Evolutionary conservation across 768 basidiomycete genomes (phyloP).

Genomic region (Leccinum rimulosum): DNA sequence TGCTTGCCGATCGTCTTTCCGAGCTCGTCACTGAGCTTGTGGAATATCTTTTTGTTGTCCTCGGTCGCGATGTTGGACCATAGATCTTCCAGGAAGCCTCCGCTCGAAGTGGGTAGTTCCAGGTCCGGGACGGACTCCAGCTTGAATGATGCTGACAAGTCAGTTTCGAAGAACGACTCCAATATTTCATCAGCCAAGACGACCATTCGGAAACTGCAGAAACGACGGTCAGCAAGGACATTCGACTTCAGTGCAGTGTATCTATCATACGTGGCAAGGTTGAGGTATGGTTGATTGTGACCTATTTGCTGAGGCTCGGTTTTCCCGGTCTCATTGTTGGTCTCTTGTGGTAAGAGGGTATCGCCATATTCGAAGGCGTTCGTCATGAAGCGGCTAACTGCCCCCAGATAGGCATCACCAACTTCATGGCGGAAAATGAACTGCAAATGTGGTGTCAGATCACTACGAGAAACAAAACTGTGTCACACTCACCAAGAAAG

Average conservation of each 20-base stretch:
- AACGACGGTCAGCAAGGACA: conserved; percentile 10
- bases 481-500: conserved; percentile 62
- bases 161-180: conserved; percentile 94
- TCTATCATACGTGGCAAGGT: conserved; percentile 74
- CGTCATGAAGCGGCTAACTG: conserved; percentile 95
- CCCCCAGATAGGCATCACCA: conserved; percentile 94
- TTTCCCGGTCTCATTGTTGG: conserved; percentile 34
- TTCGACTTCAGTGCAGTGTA: neutral
- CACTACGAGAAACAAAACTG: neutral
- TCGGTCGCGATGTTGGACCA: conserved; percentile 90
- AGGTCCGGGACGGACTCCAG: conserved; percentile 68
- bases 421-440: conserved; percentile 98
- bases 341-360: conserved; percentile 64
- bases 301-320: conserved; percentile 49
- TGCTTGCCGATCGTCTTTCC: conserved; percentile 94
- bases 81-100: conserved; percentile 73
- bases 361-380: conserved; percentile 99
- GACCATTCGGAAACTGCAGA: conserved; percentile 91
- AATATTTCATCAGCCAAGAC: conserved; percentile 94
- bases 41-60: conserved; percentile 90
- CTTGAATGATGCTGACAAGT: conserved; percentile 85
- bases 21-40: conserved; percentile 90
- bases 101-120: conserved; percentile 57
- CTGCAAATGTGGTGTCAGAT: conserved; percentile 40
- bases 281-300: conserved; percentile 88